phyloP scores from a whole-genome alignment of 257 asterid species.

The Datura wrightii region DNA sequence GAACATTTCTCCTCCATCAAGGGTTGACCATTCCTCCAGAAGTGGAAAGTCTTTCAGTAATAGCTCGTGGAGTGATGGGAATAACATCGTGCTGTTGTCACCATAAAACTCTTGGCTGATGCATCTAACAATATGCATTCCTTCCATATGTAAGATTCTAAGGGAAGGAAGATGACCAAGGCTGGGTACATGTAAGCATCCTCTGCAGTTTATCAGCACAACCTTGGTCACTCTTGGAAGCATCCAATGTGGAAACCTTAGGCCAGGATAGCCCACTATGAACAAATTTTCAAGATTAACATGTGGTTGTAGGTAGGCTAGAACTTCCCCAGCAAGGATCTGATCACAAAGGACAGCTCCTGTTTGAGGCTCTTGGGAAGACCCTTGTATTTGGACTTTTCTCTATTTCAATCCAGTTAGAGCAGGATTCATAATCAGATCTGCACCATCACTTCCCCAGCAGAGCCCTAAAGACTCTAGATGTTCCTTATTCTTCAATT shows the following conservation, averaged over 20 bases:
- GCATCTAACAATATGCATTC: conserved; percentile 27
- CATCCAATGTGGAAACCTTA: conserved; percentile 33
- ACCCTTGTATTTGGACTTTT: conserved; percentile 29
- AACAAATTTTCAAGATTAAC: conserved; percentile 34
- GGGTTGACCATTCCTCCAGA: conserved; percentile 35
- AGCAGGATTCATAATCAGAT: conserved; percentile 12
- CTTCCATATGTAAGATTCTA: conserved; percentile 34
- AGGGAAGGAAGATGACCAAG: conserved; percentile 48
- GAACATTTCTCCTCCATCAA: conserved; percentile 26
- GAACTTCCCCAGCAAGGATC: conserved; percentile 30
- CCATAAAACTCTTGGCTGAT: conserved; percentile 38
- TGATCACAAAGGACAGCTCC: background rate
- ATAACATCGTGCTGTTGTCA: conserved; percentile 15
- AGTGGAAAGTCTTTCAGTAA: conserved; percentile 34
- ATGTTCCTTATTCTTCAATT: background rate
- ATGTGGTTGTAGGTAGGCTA: conserved; percentile 41
- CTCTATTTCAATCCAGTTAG: conserved; percentile 24
- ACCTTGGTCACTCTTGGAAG: conserved; percentile 41
- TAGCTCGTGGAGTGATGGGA: conserved; percentile 41
- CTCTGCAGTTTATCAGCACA: conserved; percentile 42
- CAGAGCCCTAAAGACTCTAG: conserved; percentile 36
- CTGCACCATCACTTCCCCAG: conserved; percentile 38
- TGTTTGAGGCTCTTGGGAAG: conserved; percentile 28
- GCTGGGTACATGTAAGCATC: conserved; percentile 28
- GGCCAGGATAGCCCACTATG: conserved; percentile 40